phyloP scores from a whole-genome alignment of 2,329 filamentous ascomycete genomes.

The Coniella vitis region DNA sequence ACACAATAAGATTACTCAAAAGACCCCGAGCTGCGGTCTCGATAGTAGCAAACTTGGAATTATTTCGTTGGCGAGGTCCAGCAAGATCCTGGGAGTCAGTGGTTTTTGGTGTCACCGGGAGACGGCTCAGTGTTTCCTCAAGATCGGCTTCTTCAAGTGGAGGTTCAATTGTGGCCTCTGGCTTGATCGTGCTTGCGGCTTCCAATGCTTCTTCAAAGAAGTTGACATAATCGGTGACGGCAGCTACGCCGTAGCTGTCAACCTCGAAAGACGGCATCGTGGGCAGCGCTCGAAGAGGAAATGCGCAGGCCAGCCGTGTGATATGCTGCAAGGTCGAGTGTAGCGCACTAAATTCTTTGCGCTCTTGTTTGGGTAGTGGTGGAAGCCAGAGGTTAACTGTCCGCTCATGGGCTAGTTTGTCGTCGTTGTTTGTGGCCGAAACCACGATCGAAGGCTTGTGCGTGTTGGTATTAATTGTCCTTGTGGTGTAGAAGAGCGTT shows the following conservation, averaged over 20 bases:
- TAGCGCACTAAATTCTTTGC: no score
- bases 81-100: constrained; percentile 27
- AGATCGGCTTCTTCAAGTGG: constrained; percentile 66
- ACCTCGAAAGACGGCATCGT: constrained; percentile 45
- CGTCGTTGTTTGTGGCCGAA: no score
- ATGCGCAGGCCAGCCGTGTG: background rate
- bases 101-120: constrained; percentile 24
- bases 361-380: no score
- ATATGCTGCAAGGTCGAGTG: no score
- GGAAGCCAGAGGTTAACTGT: background rate
- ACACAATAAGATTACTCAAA: constrained; percentile 73
- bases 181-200: constrained; percentile 53
- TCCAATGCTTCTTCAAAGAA: constrained; percentile 52
- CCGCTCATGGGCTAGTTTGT: no score
- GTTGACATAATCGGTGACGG: constrained; percentile 45
- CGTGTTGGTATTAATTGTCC: background rate
- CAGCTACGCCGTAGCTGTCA: constrained; percentile 41
- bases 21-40: constrained; percentile 78
- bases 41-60: constrained; percentile 60
- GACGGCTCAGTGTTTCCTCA: constrained; percentile 37
- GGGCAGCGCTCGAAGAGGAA: constrained; percentile 5
- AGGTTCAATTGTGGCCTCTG: constrained; percentile 59
- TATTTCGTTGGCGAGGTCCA: constrained; percentile 23
- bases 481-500: background rate
- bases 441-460: no score